Evolutionary conservation across 2,329 filamentous ascomycete species (phyloP).

Genomic region (Anisogramma anomala): DNA sequence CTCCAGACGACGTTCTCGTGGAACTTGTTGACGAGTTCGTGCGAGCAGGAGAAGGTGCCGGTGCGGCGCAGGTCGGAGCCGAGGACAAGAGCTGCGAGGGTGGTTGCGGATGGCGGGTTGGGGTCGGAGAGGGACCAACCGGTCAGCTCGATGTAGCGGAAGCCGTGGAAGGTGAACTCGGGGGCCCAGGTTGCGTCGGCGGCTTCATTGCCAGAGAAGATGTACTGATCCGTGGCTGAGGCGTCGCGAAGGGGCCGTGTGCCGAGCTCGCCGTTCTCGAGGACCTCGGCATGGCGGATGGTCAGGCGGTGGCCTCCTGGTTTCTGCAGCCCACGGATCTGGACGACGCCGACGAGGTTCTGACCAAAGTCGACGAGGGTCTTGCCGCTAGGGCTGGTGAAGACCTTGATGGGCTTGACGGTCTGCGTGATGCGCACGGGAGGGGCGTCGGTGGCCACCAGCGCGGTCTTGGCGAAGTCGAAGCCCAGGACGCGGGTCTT

Average conservation of each 20-base stretch:
- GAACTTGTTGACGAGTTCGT: constrained; percentile 39
- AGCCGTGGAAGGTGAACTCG: constrained; percentile 40
- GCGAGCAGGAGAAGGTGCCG: constrained; percentile 40
- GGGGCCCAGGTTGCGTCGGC: constrained; percentile 27
- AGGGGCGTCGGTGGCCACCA: constrained; percentile 23
- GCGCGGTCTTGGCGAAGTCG: constrained; percentile 11
- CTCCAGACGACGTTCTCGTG: constrained; percentile 44
- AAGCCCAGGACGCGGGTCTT: constrained; percentile 14
- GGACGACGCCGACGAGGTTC: constrained; percentile 42
- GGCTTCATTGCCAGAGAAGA: constrained; percentile 18
- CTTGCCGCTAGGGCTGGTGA: constrained; percentile 26
- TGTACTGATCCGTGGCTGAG: constrained; percentile 29
- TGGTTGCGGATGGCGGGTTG: constrained; percentile 8
- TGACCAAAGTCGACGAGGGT: constrained; percentile 46
- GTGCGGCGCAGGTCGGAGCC: constrained; percentile 41
- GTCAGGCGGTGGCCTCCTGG: constrained; percentile 29
- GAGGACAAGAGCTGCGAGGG: constrained; percentile 25
- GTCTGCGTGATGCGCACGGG: constrained; percentile 22
- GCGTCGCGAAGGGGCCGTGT: constrained; percentile 32
- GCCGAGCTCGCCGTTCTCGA: constrained; percentile 36
- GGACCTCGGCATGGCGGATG: constrained; percentile 42
- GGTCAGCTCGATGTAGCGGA: constrained; percentile 38
- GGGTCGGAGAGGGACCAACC: constrained; percentile 26
- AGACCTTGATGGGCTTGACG: constrained; percentile 10
- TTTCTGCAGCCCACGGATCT: constrained; percentile 26